A percentile compares a stretch with the other conserved stretches of the same genome.
Conservation (phyloP, 2,329 filamentous ascomycete genomes). For the Colletotrichum theobromicola region DNA sequence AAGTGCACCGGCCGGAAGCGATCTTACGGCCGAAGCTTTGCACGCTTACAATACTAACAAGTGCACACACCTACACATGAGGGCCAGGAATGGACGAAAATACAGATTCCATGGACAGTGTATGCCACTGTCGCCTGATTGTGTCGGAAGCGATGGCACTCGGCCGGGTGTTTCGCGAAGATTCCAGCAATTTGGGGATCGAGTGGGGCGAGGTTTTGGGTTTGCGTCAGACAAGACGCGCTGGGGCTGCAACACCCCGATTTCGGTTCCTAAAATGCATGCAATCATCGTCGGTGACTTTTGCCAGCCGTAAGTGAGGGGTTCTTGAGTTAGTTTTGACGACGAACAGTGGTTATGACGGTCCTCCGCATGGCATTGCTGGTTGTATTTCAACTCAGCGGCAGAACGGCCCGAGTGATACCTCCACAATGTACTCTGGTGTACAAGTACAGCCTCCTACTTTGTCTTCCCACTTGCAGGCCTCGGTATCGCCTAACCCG, state of each 20-base stretch:
- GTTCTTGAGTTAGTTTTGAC: constrained; percentile 10
- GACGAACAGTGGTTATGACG: neutral
- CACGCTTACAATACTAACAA: neutral
- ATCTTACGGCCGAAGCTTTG: neutral
- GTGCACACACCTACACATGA: neutral
- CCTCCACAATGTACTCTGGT: neutral
- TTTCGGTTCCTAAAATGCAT: neutral
- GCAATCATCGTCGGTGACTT: neutral
- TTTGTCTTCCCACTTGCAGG: neutral
- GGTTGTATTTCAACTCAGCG: neutral
- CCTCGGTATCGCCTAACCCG: neutral
- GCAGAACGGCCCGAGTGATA: neutral
- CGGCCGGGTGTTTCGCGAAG: constrained; percentile 8
- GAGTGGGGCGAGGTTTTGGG: neutral
- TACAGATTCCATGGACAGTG: neutral
- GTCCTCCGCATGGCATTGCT: neutral
- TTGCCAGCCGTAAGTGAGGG: neutral
- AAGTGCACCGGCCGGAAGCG: neutral
- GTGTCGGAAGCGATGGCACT: neutral
- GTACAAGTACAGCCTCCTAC: neutral
- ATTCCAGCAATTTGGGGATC: neutral
- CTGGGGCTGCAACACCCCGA: neutral
- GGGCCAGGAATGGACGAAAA: neutral
- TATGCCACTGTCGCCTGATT: neutral
- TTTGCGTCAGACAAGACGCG: neutral